Evolutionary conservation across 2,329 filamentous ascomycete species (phyloP).

Genomic region (Apiospora kogelbergensis): DNA sequence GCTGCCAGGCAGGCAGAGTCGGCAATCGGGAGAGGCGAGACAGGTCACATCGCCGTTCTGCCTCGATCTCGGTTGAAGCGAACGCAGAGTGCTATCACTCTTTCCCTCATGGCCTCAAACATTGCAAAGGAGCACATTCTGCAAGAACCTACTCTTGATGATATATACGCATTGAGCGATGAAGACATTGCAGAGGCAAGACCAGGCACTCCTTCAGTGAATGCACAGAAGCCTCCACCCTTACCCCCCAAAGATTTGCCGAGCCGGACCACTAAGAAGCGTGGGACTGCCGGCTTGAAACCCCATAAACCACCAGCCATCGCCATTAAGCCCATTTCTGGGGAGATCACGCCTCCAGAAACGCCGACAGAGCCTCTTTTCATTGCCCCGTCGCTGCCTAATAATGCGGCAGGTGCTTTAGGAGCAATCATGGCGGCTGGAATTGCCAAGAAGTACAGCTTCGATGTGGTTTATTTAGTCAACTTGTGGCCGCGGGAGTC

Average conservation of each 20-base stretch:
- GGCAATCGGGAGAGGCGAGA: not conserved
- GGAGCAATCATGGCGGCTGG: slow-evolving; percentile 56
- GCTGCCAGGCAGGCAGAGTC: slow-evolving; percentile 18
- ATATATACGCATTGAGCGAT: slow-evolving; percentile 55
- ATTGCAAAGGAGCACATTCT: slow-evolving; percentile 37
- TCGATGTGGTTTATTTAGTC: slow-evolving; percentile 59
- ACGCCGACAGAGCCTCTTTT: slow-evolving; percentile 32
- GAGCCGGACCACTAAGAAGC: slow-evolving; percentile 15
- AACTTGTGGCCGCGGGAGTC: slow-evolving; percentile 51
- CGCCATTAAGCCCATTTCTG: slow-evolving; percentile 16
- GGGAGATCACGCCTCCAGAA: slow-evolving; percentile 27
- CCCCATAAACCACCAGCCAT: slow-evolving; percentile 10
- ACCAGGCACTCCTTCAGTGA: slow-evolving; percentile 20
- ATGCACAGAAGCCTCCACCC: slow-evolving; percentile 24
- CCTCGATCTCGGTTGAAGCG: slow-evolving; percentile 22
- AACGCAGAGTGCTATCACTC: slow-evolving; percentile 26
- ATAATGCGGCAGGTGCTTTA: slow-evolving; percentile 39
- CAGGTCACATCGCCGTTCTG: slow-evolving; percentile 11
- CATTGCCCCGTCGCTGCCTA: slow-evolving; percentile 34
- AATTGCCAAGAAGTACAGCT: slow-evolving; percentile 56
- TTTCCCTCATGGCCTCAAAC: slow-evolving; percentile 25
- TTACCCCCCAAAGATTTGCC: slow-evolving; percentile 27
- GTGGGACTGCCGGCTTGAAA: not conserved
- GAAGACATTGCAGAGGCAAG: slow-evolving; percentile 56
- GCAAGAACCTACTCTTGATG: slow-evolving; percentile 51